Evolutionary conservation across 331 rosid genomes (phyloP), one percentile per base, ranked within the genome.

Genomic region (Quercus tomentella): DNA sequence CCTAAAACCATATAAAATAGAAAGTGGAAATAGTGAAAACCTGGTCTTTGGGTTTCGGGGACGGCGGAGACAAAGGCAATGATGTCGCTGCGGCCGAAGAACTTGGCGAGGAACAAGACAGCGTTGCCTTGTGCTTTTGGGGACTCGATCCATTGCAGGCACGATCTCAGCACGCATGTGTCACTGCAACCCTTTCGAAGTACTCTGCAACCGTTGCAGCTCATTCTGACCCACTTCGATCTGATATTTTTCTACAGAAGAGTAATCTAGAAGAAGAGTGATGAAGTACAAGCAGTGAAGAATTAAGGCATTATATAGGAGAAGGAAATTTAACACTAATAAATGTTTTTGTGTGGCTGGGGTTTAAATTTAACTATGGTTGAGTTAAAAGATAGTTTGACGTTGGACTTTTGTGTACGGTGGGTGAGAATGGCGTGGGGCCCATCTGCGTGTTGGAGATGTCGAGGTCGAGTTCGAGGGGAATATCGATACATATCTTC

Each of bases 161-260:
- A 86, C 3, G 91, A 49, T 82, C 92, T 82, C 16, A 92, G 85
- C 17, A 82, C 45, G 77, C 97, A 92, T 2, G 73, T 55, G 25
- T 87, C 92, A 63, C 92, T 80, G 88, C 97, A 92, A 0, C 93
- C 94, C 70, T 92, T 92, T 9, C 97, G 81, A 10, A 92, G 91
- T 1, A 89, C 93, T 72, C 97, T 82, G 85, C 97, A 92, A 15
- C 96, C 96, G 80, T 86, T 92, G 92, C 97, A 92, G 81, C 97
- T 90, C 97, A 92, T 90, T 9, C 72, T 54, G 23, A 37, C n/a
- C 78, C 71, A 41, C 73, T 49, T 56, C 43, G 41, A 22, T 72
- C 4, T 43, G 51, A 43, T 2, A 2, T 7, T 11, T 43, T 41
- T 35, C 8, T 35, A 35, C 43, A 7, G 43, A 35, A 49, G 15